A percentile compares a stretch with the other conserved stretches of the same genome.
Conservation (phyloP, 805 yeast species). For the Metschnikowia proteae region DNA sequence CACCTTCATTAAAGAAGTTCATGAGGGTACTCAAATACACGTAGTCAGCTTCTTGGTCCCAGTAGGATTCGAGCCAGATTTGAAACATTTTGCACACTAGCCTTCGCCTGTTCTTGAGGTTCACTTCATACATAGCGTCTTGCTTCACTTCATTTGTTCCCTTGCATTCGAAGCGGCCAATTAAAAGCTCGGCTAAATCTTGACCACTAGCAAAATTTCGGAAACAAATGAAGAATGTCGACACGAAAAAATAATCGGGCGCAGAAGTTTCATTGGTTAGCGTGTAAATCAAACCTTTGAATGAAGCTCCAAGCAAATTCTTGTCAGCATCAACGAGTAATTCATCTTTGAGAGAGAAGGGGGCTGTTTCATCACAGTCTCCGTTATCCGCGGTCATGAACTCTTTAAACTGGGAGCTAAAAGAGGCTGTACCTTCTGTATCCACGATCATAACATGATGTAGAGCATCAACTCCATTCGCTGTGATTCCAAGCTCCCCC, state of each 20-base stretch:
- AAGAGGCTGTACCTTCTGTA: conserved; percentile 27
- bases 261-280: conserved; percentile 63
- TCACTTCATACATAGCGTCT: conserved; percentile 28
- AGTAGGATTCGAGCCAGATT: conserved; percentile 86
- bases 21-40: conserved; percentile 62
- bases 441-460: conserved; percentile 31
- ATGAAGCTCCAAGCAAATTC: conserved; percentile 63
- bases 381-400: conserved; percentile 21
- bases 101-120: conserved; percentile 57
- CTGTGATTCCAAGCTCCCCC: conserved; percentile 44
- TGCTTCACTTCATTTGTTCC: conserved; percentile 32
- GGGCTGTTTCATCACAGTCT: not conserved
- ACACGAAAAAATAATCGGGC: conserved; percentile 63
- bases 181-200: conserved; percentile 58
- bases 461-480: conserved; percentile 46
- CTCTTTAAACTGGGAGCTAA: conserved; percentile 33
- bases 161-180: conserved; percentile 19
- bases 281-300: conserved; percentile 61
- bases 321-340: conserved; percentile 49
- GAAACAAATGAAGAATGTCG: conserved; percentile 76
- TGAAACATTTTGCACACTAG: conserved; percentile 66
- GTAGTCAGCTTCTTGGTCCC: conserved; percentile 66
- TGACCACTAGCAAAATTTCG: conserved; percentile 64
- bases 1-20: conserved; percentile 76
- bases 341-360: conserved; percentile 37